Evolutionary conservation across 1,139 yeast genomes (phyloP), one percentile per base, ranked within the genome.

Genomic region (Pichia sp.): DNA sequence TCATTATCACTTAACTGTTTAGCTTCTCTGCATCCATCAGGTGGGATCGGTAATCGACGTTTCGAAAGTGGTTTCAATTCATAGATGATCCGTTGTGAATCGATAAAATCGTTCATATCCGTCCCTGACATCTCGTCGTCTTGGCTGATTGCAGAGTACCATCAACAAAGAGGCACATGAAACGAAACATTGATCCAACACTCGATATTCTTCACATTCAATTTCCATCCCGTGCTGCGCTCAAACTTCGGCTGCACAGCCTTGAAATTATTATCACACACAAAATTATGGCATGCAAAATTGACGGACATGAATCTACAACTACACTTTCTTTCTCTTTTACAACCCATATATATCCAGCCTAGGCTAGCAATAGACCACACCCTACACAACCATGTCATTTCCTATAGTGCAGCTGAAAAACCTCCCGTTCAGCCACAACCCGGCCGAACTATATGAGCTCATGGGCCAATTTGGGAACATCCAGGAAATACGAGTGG

Each of bases 381-480:
- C n/a, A n/a, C n/a, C n/a, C n/a, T n/a, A n/a, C 38, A 33, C 30
- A 18, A 12, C n/a, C 27, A 14, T 22, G 24, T 9, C 71, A 71
- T 73, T 73, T 42, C 83, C 83, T 3, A 76, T 78, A 35, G 68
- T 83, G 11, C 70, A 71, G 50, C 81, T 81, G 31, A 79, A 79
- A 59, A 83, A 83, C 58, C 68, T 83, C 15, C 83, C 88, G 1
- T 82, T 75, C 58, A 71, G 71, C 33, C 71, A 77, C 4, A 66
- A 77, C 2, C 59, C 75, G 0, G 69, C 67, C 2, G 76, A 79
- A 27, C 63, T 83, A 24, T 81, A 75, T 56, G 75, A 73, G 20
- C 66, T 81, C 11, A 77, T 81, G 55, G 79, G 82, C 2, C 72
- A 73, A 48, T 81, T 71, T 58, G 89, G 88, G 1, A 73, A 74